Evolutionary conservation across 164 flowering plant genomes (phyloP), one percentile per base, ranked within the genome.

Genomic region (Piper longum): DNA sequence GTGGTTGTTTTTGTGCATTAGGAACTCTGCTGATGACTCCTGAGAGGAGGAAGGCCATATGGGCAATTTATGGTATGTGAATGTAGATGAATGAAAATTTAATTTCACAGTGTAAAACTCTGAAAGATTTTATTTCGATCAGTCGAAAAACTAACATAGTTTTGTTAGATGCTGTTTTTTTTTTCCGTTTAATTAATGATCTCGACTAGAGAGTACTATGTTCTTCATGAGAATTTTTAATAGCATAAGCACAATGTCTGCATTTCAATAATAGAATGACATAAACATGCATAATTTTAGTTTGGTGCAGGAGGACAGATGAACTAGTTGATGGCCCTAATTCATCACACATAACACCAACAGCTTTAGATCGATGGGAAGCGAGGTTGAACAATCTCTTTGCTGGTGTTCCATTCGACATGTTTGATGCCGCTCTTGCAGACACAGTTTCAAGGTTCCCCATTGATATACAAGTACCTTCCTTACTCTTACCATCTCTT

Each of bases 311-410:
- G 80, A 85, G 97, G 75, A 90, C 97, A 5, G 97, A 90, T 69
- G 97, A 90, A 69, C 95, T 90, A 66, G 95, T 90, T 16, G 97
- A 90, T 78, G 97, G 97, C 8, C 97, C 97, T 41, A 90, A 90
- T 79, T 90, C 95, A 41, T 83, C 93, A 44, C 97, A 90, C 66
- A 86, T 90, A 69, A 90, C 97, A 56, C 97, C 97, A n/a, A 71
- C 67, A 19, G 95, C 93, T 68, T 71, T 90, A 66, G 97, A 88
- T 57, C 79, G 97, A 63, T 90, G 97, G 97, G 88, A 85, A 65
- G 73, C 81, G 56, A 82, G 97, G 70, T 70, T 88, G 70, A 82
- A 80, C 66, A 92, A 82, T 72, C 80, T 90, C 57, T 90, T 86
- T 67, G 69, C 60, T 43, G 91, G 93, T 16, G 87, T 83, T 41